phyloP scores from a whole-genome alignment of 2,329 filamentous ascomycete species.

The Tolypocladium ophioglossoides region DNA sequence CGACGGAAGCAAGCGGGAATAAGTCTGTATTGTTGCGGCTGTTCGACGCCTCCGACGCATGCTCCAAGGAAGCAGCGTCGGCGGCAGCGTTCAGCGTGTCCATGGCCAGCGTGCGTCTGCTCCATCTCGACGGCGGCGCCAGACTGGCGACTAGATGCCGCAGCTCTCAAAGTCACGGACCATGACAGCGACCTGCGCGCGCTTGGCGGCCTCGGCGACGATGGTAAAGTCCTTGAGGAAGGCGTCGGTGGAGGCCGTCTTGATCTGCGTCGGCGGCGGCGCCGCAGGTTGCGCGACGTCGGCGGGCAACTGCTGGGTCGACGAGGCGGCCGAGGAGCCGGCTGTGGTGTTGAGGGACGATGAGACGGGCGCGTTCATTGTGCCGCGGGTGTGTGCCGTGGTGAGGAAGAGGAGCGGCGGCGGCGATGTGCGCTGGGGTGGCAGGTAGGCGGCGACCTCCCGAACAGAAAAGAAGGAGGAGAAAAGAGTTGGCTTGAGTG shows the following conservation, averaged over 20 bases:
- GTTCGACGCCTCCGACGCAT: neutral
- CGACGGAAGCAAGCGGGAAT: neutral
- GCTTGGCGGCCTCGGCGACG: constrained; percentile 84
- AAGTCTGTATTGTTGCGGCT: neutral
- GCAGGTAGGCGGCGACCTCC: neutral
- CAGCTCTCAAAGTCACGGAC: constrained; percentile 76
- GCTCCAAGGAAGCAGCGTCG: neutral
- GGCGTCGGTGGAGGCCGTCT: constrained; percentile 34
- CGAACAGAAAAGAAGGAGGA: neutral
- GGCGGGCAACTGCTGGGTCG: constrained; percentile 20
- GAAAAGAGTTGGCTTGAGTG: neutral
- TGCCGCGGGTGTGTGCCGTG: neutral
- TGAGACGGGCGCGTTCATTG: constrained; percentile 24
- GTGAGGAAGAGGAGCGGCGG: neutral
- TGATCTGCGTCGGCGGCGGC: constrained; percentile 18
- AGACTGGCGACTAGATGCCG: constrained; percentile 34
- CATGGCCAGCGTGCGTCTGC: no score
- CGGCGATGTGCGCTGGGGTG: neutral
- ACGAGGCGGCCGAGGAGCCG: constrained; percentile 8
- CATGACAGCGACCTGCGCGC: constrained; percentile 81
- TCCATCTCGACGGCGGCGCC: neutral
- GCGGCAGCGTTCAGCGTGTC: neutral
- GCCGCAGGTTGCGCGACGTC: constrained; percentile 10
- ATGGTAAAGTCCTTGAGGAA: constrained; percentile 77
- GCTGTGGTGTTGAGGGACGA: constrained; percentile 8